Conservation (phyloP, 176 grass and related monocot species). For the Zea luxurians region DNA sequence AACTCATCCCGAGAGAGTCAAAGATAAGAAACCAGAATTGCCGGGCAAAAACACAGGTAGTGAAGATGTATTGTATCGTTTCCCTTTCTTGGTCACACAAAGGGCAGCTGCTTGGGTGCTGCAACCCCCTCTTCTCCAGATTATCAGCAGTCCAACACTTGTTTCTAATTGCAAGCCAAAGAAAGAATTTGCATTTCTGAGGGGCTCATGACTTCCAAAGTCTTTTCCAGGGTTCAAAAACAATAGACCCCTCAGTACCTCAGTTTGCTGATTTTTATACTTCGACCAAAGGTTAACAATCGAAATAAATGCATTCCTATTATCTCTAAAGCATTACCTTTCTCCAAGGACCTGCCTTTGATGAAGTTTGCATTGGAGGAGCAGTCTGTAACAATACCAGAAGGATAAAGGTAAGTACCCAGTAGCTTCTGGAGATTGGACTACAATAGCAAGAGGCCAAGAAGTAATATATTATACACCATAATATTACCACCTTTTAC, state of each 20-base stretch:
- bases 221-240: neutral
- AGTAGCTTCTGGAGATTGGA: slow-evolving; percentile 14
- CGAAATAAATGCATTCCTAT: slow-evolving; percentile 23
- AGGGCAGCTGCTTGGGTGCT: no score
- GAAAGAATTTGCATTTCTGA: no score
- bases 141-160: no score
- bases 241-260: neutral
- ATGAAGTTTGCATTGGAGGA: slow-evolving; percentile 64
- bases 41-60: no score
- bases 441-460: neutral
- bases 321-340: slow-evolving; percentile 53
- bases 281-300: neutral
- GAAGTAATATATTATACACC: slow-evolving; percentile 24
- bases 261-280: neutral
- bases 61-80: no score
- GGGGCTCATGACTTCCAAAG: no score
- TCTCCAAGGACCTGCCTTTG: slow-evolving; percentile 85
- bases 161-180: no score
- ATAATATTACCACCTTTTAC: neutral
- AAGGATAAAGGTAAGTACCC: slow-evolving; percentile 14
- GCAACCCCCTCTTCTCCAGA: no score
- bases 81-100: no score
- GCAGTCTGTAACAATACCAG: slow-evolving; percentile 50
- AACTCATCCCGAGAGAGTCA: no score
- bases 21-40: no score